These are phyloP conservation scores for Fusarium papillatum DNA, from an alignment of 2,329 filamentous ascomycete species.

Conservation along the genomic window DNA sequence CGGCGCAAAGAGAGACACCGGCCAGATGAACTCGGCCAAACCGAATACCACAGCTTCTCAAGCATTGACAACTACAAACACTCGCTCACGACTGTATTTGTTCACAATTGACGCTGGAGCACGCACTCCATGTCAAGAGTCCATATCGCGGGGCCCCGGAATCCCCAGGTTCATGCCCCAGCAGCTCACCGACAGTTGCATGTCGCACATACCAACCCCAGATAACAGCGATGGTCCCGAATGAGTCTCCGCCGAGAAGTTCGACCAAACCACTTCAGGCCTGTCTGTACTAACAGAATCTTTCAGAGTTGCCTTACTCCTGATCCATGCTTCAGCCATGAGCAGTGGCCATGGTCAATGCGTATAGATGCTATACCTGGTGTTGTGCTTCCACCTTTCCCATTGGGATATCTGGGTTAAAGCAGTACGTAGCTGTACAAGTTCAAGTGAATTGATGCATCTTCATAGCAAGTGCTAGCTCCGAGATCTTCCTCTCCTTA, in stretches of 20 bases:
- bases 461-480: neutral
- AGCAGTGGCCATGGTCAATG: neutral
- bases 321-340: neutral
- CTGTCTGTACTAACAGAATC: neutral
- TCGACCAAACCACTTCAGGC: constrained; percentile 4
- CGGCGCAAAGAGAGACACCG: neutral
- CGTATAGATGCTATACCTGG: neutral
- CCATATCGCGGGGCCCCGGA: constrained; percentile 48
- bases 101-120: neutral
- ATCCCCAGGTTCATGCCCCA: constrained; percentile 29
- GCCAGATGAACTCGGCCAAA: neutral
- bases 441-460: neutral
- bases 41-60: neutral
- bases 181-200: constrained; percentile 41
- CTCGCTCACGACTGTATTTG: neutral
- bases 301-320: neutral
- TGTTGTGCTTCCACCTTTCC: neutral
- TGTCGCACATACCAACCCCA: constrained; percentile 10
- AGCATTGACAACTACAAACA: neutral
- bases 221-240: neutral
- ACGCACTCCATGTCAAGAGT: neutral
- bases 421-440: neutral
- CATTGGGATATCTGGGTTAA: neutral
- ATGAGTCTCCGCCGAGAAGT: neutral
- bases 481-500: neutral